Base-by-base conservation (phyloP, 108 stramenopile genomes). In the Cyclotella baltica region DNA sequence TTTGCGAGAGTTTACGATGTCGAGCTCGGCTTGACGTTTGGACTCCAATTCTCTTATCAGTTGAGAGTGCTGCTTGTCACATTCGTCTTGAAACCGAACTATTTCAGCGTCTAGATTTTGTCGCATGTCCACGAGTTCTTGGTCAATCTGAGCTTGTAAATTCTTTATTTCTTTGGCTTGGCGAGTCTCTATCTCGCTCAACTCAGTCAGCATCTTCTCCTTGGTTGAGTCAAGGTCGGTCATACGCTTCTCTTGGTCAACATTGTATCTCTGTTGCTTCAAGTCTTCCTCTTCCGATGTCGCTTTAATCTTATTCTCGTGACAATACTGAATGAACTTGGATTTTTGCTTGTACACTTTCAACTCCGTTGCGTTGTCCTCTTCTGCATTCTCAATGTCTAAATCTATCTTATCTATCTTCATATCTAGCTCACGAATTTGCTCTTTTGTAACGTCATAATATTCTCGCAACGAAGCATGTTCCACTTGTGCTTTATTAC, bases 321-420 rank as follows among this genome's bases (percentile, higher is more conserved):
- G 82, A 31, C 82, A 83, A 56, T 83, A 83, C 34, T 77, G 66
- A 35, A 83, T 33, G 61, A 73, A 83, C 15, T 73, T 72, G 6
- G 75, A 48, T 61, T 83, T 83, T 47, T 83, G 82, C 46, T 83
- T 47, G 61, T 77, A 73, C 15, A 83, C 67, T 40, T 52, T 53
- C 27, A 83, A 30, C 66, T 83, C 82, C 25, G 64, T 61, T 5
- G 46, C 56, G 55, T 77, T 77, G 58, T 83, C 82, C 19, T 83
- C 82, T 73, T 77, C 67, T 10, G 22, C 46, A n/a, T 77, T 77
- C 71, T 83, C 72, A 20, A 83, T 68, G 40, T 76, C 82, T 29
- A 77, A 56, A 37, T 83, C 66, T 53, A 48, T 68, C 67, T 70
- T 73, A 56, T 83, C 82, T 25, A 77, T 77, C 18, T 65, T 62